A percentile compares a stretch with the other conserved stretches of the same genome.
These are phyloP conservation scores for Dimargaris cristalligena DNA, from an alignment of 192 early-diverging fungal genomes.

Conservation along the genomic window DNA sequence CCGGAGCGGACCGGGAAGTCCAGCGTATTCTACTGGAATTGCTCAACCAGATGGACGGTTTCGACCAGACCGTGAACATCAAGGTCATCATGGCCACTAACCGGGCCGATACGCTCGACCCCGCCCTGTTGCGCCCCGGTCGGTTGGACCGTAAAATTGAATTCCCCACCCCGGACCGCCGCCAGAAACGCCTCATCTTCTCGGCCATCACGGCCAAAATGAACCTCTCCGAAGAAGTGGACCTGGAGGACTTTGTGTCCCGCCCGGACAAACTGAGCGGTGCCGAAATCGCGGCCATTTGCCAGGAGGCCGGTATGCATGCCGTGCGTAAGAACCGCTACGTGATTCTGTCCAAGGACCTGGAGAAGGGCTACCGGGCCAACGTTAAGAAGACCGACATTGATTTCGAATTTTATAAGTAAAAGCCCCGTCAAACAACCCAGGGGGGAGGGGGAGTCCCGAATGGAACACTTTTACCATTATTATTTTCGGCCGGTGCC, in stretches of 20 bases:
- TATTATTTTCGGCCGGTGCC: too few relatives aligned
- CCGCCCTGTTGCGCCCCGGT: constrained; percentile 89
- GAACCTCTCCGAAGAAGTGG: constrained; percentile 96
- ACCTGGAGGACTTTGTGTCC: constrained; percentile 94
- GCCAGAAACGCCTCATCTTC: constrained; percentile 95
- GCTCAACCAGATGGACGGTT: constrained; percentile 98
- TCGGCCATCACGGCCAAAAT: constrained; percentile 88
- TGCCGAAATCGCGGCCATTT: constrained; percentile 95
- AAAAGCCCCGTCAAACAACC: too few relatives aligned
- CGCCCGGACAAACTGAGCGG: constrained; percentile 92
- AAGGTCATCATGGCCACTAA: constrained; percentile 99
- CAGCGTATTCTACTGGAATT: constrained; percentile 95
- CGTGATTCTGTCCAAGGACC: constrained; percentile 82
- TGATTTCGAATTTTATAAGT: constrained; percentile 94
- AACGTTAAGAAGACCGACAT: constrained; percentile 93
- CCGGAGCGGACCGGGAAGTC: constrained; percentile 96
- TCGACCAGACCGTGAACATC: constrained; percentile 94
- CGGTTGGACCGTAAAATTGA: constrained; percentile 97
- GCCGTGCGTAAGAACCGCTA: constrained; percentile 97
- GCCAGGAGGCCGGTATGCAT: constrained; percentile 96
- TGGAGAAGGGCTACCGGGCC: constrained; percentile 91
- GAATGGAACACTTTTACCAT: too few relatives aligned
- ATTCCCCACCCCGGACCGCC: constrained; percentile 93
- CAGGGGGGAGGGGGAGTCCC: too few relatives aligned
- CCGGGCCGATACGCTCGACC: constrained; percentile 91